These are phyloP conservation scores for Staphylotrichum tortipilum DNA, from an alignment of 495 filamentous ascomycete species.

Conservation along the genomic window DNA sequence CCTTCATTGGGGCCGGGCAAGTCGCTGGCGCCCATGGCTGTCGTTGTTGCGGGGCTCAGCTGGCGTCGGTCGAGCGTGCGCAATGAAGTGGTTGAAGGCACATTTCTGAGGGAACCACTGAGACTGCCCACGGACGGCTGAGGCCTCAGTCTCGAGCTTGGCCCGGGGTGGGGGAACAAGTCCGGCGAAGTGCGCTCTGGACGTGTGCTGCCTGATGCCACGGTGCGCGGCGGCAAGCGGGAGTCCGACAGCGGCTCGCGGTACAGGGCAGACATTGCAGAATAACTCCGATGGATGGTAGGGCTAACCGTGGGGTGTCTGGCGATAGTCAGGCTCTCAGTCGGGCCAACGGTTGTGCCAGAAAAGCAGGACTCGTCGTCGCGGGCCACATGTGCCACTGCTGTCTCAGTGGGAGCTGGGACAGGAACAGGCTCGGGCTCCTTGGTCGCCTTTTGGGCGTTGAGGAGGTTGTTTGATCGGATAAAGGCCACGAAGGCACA, in stretches of 20 bases:
- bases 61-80: conserved; percentile 8
- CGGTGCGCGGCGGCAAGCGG: not conserved
- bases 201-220: not conserved
- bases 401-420: not conserved
- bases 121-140: conserved; percentile 5
- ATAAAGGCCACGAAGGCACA: conserved; percentile 47
- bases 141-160: not conserved
- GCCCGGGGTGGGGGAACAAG: not conserved
- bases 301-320: not conserved
- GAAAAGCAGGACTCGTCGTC: conserved; percentile 25
- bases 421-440: not conserved
- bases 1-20: conserved; percentile 3
- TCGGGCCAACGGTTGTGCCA: conserved; percentile 20
- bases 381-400: not conserved
- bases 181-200: not conserved
- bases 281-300: not conserved
- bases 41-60: conserved; percentile 1
- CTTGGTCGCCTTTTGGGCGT: not conserved
- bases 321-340: conserved; percentile 6
- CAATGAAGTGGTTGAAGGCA: conserved; percentile 12
- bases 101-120: conserved; percentile 4
- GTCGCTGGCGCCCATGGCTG: not conserved
- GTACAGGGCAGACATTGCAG: not conserved
- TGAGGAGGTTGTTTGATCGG: conserved; percentile 37
- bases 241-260: not conserved